Percentiles rank a stretch among this genome's conserved stretches.
Evolutionary conservation across 352 stramenopile genomes (phyloP).

Genomic region (Globisporangium acanthophoron): DNA sequence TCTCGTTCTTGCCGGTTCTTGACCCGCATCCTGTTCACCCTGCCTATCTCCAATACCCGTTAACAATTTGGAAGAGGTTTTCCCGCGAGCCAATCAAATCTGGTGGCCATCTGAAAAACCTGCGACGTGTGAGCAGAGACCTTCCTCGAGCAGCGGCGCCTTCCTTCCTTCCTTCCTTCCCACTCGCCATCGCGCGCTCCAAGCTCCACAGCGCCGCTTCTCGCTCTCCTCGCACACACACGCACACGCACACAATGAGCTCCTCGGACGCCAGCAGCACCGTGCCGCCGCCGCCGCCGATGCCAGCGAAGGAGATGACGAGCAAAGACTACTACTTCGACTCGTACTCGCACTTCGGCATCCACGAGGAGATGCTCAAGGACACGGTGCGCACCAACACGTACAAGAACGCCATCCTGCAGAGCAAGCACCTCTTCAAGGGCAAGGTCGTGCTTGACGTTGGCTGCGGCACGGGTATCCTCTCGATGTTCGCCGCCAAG

Average conservation of each 20-base stretch:
- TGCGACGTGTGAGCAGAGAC: slow-evolving; percentile 10
- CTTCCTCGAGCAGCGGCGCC: background rate
- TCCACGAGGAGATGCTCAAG: slow-evolving; percentile 95
- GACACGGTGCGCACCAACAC: slow-evolving; percentile 93
- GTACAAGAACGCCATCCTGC: slow-evolving; percentile 97
- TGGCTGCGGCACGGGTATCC: slow-evolving; percentile 95
- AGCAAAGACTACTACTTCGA: slow-evolving; percentile 99
- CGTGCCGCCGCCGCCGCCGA: slow-evolving; percentile 12
- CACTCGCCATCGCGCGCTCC: slow-evolving; percentile 1
- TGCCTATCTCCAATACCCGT: background rate
- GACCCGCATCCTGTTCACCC: background rate
- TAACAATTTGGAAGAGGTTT: background rate
- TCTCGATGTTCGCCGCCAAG: slow-evolving; percentile 97
- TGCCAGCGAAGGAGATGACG: slow-evolving; percentile 55
- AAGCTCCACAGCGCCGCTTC: slow-evolving; percentile 1
- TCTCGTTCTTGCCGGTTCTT: no score
- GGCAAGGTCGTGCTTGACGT: slow-evolving; percentile 97
- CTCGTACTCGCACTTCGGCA: slow-evolving; percentile 97
- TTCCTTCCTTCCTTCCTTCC: background rate
- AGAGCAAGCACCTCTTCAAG: slow-evolving; percentile 96
- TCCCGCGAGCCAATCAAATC: slow-evolving; percentile 7
- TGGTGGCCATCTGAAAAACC: background rate
- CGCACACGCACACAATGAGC: slow-evolving; percentile 20
- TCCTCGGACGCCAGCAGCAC: slow-evolving; percentile 8
- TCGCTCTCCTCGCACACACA: background rate